phyloP scores from a whole-genome alignment of 129 eudicot genomes.

The Helianthus annuus region HanXRQr2.0-SUNRISE NC_035444.2:132527165-132527664 shows the following conservation, averaged over 20 bases:
- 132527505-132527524: constrained; percentile 43
- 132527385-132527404: constrained; percentile 10
- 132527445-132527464: constrained; percentile 28
- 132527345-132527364: constrained; percentile 35
- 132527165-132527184: constrained; percentile 35
- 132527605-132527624: constrained; percentile 43
- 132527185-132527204: constrained; percentile 43
- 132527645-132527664: not conserved
- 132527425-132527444: constrained; percentile 22
- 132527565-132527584: constrained; percentile 62
- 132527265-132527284: constrained; percentile 36
- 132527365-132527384: constrained; percentile 36
- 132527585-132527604: constrained; percentile 30
- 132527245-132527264: constrained; percentile 42
- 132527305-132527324: constrained; percentile 44
- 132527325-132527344: constrained; percentile 40
- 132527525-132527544: constrained; percentile 44
- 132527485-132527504: constrained; percentile 43
- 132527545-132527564: constrained; percentile 67
- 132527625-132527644: constrained; percentile 12
- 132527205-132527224: constrained; percentile 15
- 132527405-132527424: constrained; percentile 34
- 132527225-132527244: constrained; percentile 25
- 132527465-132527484: constrained; percentile 32
- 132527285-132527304: constrained; percentile 30